Base-by-base conservation (phyloP, 1,139 yeast species). In the Debaryomyces udenii region DNA sequence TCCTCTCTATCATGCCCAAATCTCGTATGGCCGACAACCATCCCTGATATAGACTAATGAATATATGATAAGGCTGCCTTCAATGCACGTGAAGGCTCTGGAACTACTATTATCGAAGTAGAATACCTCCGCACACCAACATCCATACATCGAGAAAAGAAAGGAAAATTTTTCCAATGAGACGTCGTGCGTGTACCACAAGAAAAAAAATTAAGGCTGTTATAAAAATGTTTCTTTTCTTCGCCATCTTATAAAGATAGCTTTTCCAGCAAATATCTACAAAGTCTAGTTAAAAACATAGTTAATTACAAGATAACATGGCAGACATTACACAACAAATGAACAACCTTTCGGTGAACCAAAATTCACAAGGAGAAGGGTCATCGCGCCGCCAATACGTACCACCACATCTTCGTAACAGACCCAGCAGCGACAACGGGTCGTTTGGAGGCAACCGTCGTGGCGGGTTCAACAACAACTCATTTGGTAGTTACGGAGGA, bases 341-440 rank as follows among this genome's bases (percentile, higher is more conserved):
- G 74, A 65, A 60, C 63, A 66, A 70, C 55, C 73, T 70, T 48
- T 68, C 72, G 39, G 70, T 70, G 41, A 37, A 40, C 13, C 58
- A 57, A 45, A 69, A 59, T 39, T 44, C 39, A 31, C 45, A 48
- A 43, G 53, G 56, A 17, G 51, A 51, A 39, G 49, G 53, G 13
- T 40, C 36, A 38, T 40, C 35, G 11, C 41, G 49, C 37, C 47
- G 45, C 33, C 68, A 65, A 42, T 84, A 84, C 64, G 86, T 83
- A 28, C 91, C 91, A 46, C 91, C 91, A 49, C 89, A 82, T 64
- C 72, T 80, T 53, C 75, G 84, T 48, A 61, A 64, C 50, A 61
- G 68, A 50, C 58, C 61, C 32, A 52, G 50, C 26, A 52, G 52
- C 24, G 51, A 44, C 30, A 45, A 42, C 30, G 44, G 45, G 35